Percentiles rank a stretch among this genome's conserved stretches.
Conservation (phyloP, 768 basidiomycete species). For the Collybiopsis luxurians region DNA sequence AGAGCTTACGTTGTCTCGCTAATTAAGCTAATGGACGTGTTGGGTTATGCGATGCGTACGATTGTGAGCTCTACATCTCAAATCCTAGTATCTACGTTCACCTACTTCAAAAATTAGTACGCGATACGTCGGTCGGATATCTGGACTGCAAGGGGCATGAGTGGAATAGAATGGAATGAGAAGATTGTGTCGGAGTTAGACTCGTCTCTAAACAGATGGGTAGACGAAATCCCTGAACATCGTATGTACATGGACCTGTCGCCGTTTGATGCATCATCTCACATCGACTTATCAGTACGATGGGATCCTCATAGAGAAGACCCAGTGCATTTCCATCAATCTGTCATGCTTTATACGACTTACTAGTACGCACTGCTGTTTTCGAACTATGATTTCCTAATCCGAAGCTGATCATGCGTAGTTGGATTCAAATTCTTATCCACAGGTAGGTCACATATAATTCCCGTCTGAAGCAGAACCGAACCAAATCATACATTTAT, state of each 20-base stretch:
- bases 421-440: neutral
- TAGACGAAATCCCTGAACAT: slow-evolving; percentile 64
- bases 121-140: slow-evolving; percentile 11
- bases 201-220: slow-evolving; percentile 76
- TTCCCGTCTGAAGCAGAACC: no score
- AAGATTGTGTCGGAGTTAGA: slow-evolving; percentile 71
- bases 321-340: slow-evolving; percentile 40
- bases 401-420: no score
- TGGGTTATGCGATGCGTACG: slow-evolving; percentile 47
- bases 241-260: slow-evolving; percentile 17
- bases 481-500: no score
- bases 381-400: no score
- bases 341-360: slow-evolving; percentile 41
- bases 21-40: slow-evolving; percentile 44
- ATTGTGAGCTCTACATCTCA: slow-evolving; percentile 48
- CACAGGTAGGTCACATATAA: neutral
- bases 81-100: no score
- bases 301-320: slow-evolving; percentile 44
- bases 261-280: neutral
- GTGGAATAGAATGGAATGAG: slow-evolving; percentile 51
- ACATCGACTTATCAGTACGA: slow-evolving; percentile 15
- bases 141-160: neutral
- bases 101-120: slow-evolving; percentile 12
- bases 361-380: slow-evolving; percentile 31
- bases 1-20: slow-evolving; percentile 38